Evolutionary conservation across 768 basidiomycete genomes (phyloP).

Genomic region (Boletus tomentosulus): DNA sequence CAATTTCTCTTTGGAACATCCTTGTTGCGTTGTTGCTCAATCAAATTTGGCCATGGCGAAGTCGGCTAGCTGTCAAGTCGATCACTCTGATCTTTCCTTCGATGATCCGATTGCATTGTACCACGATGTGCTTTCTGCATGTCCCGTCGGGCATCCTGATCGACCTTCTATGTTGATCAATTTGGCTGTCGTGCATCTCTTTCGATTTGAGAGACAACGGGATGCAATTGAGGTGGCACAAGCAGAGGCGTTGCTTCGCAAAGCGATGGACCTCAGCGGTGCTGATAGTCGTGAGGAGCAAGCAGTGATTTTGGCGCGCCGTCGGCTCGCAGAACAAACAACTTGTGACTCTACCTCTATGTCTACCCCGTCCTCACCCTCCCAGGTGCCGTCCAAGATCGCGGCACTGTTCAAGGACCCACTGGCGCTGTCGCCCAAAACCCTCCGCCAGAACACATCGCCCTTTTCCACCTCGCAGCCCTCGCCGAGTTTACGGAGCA

Average conservation of each 20-base stretch:
- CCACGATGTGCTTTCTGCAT: not conserved
- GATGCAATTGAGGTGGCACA: not conserved
- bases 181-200: not conserved
- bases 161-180: not conserved
- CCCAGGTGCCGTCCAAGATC: too few species aligned
- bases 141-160: conserved; percentile 6
- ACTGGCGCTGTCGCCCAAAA: too few species aligned
- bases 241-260: not conserved
- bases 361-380: too few species aligned
- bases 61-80: not conserved
- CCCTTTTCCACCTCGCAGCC: conserved; percentile 77
- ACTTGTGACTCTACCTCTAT: too few species aligned
- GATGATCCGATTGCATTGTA: not conserved
- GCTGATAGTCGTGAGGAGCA: not conserved
- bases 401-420: too few species aligned
- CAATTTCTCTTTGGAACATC: not conserved
- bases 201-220: not conserved
- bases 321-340: not conserved
- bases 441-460: conserved; percentile 44
- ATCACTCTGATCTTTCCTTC: not conserved
- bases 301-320: not conserved
- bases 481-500: conserved; percentile 60
- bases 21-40: conserved; percentile 1
- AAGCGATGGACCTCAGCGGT: not conserved
- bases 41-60: not conserved